phyloP scores from a whole-genome alignment of 768 basidiomycete genomes.

The Suillus luteus region DNA sequence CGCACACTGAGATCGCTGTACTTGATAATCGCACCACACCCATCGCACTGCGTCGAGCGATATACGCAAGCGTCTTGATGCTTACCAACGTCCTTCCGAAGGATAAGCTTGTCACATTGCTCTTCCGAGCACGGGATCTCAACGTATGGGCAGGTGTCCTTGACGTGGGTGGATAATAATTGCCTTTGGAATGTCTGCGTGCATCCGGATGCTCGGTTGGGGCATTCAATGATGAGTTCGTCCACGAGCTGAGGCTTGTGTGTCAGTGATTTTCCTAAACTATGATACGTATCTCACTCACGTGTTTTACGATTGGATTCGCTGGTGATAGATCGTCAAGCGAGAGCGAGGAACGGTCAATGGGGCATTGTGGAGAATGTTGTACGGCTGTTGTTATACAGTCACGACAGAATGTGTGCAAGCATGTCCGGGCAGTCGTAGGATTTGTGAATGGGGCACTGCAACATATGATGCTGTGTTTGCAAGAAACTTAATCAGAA shows the following conservation, averaged over 20 bases:
- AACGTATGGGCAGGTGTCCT: slow-evolving; percentile 59
- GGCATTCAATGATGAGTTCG: slow-evolving; percentile 76
- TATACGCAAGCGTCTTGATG: slow-evolving; percentile 42
- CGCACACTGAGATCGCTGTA: slow-evolving; percentile 42
- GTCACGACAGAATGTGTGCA: slow-evolving; percentile 80
- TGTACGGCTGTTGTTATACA: slow-evolving; percentile 74
- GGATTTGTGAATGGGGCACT: slow-evolving; percentile 79
- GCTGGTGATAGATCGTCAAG: slow-evolving; percentile 63
- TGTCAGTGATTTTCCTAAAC: slow-evolving; percentile 13
- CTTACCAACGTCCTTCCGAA: slow-evolving; percentile 48
- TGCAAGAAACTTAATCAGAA: not conserved
- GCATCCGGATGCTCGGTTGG: slow-evolving; percentile 61
- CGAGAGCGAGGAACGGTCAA: slow-evolving; percentile 73
- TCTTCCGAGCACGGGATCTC: slow-evolving; percentile 51
- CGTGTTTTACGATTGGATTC: slow-evolving; percentile 73
- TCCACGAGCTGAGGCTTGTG: slow-evolving; percentile 65
- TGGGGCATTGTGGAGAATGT: slow-evolving; percentile 79
- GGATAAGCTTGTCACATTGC: slow-evolving; percentile 45
- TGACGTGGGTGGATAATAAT: slow-evolving; percentile 60
- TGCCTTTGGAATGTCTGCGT: slow-evolving; percentile 65
- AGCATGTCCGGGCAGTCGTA: slow-evolving; percentile 69
- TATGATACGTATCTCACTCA: slow-evolving; percentile 21
- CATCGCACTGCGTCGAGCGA: slow-evolving; percentile 41
- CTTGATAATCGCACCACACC: slow-evolving; percentile 37
- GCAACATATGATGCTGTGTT: slow-evolving; percentile 7